Conservation (phyloP, 208 protist genomes). For the Naegleria fowleri region DNA sequence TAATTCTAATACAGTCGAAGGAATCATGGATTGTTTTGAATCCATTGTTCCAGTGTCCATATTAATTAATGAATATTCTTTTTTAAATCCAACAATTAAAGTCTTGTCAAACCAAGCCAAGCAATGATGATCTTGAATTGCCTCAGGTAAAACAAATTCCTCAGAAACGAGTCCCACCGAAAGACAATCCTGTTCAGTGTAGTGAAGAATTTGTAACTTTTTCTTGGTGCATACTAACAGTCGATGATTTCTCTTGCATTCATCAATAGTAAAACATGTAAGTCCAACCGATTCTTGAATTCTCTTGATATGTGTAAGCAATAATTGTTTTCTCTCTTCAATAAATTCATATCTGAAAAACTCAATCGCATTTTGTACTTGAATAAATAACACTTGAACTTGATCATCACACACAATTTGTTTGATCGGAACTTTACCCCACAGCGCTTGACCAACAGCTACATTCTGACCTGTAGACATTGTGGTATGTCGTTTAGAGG, state of each 20-base stretch:
- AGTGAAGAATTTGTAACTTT: not conserved
- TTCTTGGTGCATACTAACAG: not conserved
- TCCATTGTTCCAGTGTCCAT: not conserved
- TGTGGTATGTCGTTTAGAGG: too few species aligned
- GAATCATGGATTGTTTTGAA: not conserved
- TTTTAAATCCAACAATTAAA: not conserved
- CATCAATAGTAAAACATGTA: not conserved
- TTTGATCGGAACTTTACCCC: not conserved
- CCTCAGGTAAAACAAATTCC: not conserved
- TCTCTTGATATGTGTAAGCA: not conserved
- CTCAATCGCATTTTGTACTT: not conserved
- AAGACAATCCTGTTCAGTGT: not conserved
- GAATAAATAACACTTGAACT: not conserved
- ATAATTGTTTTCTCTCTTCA: not conserved
- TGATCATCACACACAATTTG: not conserved
- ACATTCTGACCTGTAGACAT: too few species aligned
- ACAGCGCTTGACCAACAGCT: not conserved
- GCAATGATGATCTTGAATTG: not conserved
- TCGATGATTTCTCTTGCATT: not conserved
- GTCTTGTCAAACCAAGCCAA: not conserved
- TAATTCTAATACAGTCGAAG: not conserved
- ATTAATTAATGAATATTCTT: not conserved
- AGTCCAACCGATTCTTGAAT: not conserved
- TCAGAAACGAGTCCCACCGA: not conserved
- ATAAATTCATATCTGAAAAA: conserved; percentile 5